These are phyloP conservation scores for Neurospora terricola DNA, from an alignment of 495 filamentous ascomycete species.

Conservation along the genomic window DNA sequence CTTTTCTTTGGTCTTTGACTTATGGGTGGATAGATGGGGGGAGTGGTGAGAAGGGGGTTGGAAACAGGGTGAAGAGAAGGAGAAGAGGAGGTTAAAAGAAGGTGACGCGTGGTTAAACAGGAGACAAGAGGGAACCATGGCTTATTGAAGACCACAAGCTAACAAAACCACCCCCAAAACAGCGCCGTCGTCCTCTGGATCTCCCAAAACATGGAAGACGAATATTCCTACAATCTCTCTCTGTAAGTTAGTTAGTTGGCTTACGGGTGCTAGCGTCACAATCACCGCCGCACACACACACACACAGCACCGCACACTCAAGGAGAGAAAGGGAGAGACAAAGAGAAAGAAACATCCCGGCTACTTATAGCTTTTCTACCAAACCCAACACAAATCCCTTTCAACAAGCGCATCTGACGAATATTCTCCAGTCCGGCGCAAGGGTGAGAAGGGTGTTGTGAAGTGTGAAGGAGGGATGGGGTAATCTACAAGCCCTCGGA, in stretches of 20 bases:
- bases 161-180: neutral
- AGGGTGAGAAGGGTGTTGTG: neutral
- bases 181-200: slow-evolving; percentile 58
- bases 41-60: neutral
- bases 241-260: slow-evolving; percentile 40
- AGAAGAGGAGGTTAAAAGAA: neutral
- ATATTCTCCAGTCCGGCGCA: too few relatives aligned
- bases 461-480: too few relatives aligned
- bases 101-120: neutral
- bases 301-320: too few relatives aligned
- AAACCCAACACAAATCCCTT: too few relatives aligned
- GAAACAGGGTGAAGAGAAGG: neutral
- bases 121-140: neutral
- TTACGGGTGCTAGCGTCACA: too few relatives aligned
- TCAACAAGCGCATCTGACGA: neutral
- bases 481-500: too few relatives aligned
- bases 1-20: neutral
- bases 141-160: neutral
- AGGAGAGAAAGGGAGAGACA: too few relatives aligned
- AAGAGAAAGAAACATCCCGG: too few relatives aligned
- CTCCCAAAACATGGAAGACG: slow-evolving; percentile 97
- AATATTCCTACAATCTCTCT: slow-evolving; percentile 92
- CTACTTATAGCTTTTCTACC: neutral
- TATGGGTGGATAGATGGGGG: neutral
- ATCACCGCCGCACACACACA: too few relatives aligned